These are phyloP conservation scores for Priceomyces castillae DNA, from an alignment of 805 yeast species.

Conservation along the genomic window DNA sequence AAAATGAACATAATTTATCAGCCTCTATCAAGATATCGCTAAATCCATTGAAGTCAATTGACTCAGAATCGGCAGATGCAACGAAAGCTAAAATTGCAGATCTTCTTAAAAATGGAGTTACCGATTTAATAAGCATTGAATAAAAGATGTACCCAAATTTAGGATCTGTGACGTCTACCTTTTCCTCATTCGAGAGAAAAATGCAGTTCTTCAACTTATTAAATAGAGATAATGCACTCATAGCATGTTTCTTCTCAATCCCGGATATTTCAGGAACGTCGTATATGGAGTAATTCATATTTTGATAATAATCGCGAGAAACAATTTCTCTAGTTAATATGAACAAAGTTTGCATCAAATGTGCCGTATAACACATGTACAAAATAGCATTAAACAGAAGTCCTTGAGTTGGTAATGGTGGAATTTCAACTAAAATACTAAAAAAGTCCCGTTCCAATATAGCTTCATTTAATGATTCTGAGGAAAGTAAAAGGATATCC, in stretches of 20 bases:
- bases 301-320: constrained; percentile 23
- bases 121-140: constrained; percentile 53
- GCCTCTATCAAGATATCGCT: constrained; percentile 45
- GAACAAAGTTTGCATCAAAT: constrained; percentile 46
- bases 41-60: constrained; percentile 18
- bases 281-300: constrained; percentile 22
- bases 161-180: constrained; percentile 15
- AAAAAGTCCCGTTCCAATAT: constrained; percentile 50
- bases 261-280: constrained; percentile 37
- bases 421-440: constrained; percentile 47
- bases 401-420: constrained; percentile 48
- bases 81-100: constrained; percentile 56
- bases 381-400: constrained; percentile 47
- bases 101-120: constrained; percentile 65
- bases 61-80: constrained; percentile 46
- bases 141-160: constrained; percentile 42
- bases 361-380: constrained; percentile 49
- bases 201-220: constrained; percentile 20
- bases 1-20: constrained; percentile 48
- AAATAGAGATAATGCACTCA: constrained; percentile 21
- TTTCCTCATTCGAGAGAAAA: constrained; percentile 4
- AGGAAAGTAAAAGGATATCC: constrained; percentile 30
- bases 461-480: constrained; percentile 30
- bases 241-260: constrained; percentile 20
- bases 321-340: constrained; percentile 26